Base-by-base conservation (phyloP, 2,329 filamentous ascomycete species). In the Penicillium nordicum region DNA sequence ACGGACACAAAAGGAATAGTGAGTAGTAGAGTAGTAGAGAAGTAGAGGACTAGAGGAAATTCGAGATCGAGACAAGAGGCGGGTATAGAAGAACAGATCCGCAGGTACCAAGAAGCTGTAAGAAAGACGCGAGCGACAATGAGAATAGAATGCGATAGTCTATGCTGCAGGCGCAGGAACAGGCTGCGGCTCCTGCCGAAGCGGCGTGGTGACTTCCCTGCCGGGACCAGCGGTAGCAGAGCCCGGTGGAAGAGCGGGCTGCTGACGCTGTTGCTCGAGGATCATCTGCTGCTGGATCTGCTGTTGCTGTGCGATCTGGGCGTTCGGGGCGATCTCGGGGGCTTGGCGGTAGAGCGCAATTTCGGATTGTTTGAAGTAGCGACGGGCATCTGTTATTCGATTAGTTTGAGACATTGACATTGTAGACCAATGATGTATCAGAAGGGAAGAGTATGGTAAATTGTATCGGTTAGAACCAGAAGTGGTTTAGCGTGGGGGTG, bases 321-420 rank as follows among this genome's bases (percentile, higher is more conserved):
- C 72, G 8, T 73, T 76, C n/a, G 69, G 64, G 25, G 72, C 72
- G 55, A 76, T 72, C 58, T 80, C 78, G 47, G 78, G 78, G 27
- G 78, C 75, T 70, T 97, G 94, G 63, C 94, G 87, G 79, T 89
- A 97, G 50, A 99, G 86, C 57, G 97, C 92, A 72, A 99, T 99
- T 78, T 99, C 94, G 50, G 92, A 97, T 76, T 99, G 94, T 77
- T 99, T 99, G 79, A 99, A 99, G 79, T 99, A 99, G 68, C 94
- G 86, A 68, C 94, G 87, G 48, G 94, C 94, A 75, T 99, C 94
- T 92, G 44, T 50, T 53, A 47, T 46, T 12, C 21, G 18, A 23
- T 52, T 57, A 54, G 52, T 57, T 59, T 29, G 51, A 30, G 23
- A 49, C 37, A 36, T 36, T 23, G 25, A 29, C 11, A 32, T n/a